Percentiles rank a stretch among this genome's conserved stretches.
Conservation (phyloP, 305 asterid species). For the Nicotiana rustica region DNA sequence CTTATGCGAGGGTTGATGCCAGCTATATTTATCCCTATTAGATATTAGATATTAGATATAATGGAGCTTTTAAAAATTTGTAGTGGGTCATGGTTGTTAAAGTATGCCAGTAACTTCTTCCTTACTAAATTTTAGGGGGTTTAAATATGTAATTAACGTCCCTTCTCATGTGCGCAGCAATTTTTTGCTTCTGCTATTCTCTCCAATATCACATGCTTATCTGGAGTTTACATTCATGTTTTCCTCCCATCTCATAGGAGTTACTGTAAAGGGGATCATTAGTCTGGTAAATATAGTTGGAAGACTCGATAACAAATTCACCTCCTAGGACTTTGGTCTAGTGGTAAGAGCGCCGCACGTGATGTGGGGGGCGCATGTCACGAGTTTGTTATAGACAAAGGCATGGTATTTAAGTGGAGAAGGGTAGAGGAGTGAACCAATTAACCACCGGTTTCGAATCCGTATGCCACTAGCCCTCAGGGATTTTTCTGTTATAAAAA, state of each 20-base stretch:
- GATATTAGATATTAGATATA: not conserved
- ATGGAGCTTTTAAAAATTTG: not conserved
- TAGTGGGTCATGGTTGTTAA: conserved; percentile 8
- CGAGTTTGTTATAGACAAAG: not conserved
- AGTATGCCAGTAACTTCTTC: not conserved
- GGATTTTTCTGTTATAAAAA: not conserved
- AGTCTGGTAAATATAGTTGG: conserved; percentile 1
- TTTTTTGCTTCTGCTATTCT: not conserved
- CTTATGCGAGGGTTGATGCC: not conserved
- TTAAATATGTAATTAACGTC: not conserved
- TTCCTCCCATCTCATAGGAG: not conserved
- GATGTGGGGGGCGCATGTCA: not conserved
- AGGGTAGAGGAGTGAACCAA: not conserved
- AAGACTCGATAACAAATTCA: not conserved
- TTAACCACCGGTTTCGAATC: not conserved
- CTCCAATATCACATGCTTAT: conserved; percentile 14
- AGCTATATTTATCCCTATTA: not conserved
- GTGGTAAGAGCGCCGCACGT: not conserved
- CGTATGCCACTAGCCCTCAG: not conserved
- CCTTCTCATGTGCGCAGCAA: conserved; percentile 1
- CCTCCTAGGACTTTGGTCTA: not conserved
- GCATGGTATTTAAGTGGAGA: not conserved
- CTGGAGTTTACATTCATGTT: not conserved
- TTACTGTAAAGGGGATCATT: not conserved
- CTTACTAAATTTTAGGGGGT: not conserved